Evolutionary conservation across 1,284 basidiomycete species (phyloP), one percentile per base, ranked within the genome.

Genomic region (Pisolithus thermaeus): DNA sequence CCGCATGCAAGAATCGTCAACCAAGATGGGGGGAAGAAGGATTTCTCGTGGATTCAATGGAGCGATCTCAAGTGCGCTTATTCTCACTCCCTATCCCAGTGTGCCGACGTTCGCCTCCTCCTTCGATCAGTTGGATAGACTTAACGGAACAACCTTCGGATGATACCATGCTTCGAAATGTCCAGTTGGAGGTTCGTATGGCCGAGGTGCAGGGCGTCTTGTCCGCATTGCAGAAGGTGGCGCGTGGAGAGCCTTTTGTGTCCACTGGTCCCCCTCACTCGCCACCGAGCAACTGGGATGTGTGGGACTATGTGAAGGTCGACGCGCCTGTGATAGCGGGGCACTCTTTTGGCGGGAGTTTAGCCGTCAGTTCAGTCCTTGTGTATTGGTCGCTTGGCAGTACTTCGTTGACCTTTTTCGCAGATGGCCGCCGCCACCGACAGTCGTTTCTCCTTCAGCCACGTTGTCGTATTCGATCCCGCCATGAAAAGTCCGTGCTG

Each of bases 161-260:
- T 46, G 73, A 76, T 53, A 62, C 65, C 14, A 62, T 56, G 35
- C 61, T 76, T 41, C 65, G 77, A 35, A 61, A 63, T 16, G 70
- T 74, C 28, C 77, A 77, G 56, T 62, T 79, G 32, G 57, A 60
- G 30, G 68, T 79, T 54, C 70, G 78, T 1, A 54, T 69, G 11
- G 68, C 67, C 7, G 75, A 78, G 55, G 61, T 76, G 25, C 58
- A 71, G 7, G 64, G 64, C 38, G 66, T 70, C 2, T 54, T 75
- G 27, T 48, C 62, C 12, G 61, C 69, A 2, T 55, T 78, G 11
- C 40, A 53, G n/a, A 53, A 52, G 35, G 43, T 63, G 25, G 52
- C 62, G 4, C 43, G 41, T 7, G 20, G 46, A 16, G 41, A 41
- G 18, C 38, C 22, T 8, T 32, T 43, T n/a, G 32, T 45, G 36